These are phyloP conservation scores for Pleurostoma richardsiae DNA, from an alignment of 2,329 filamentous ascomycete species.

Conservation along the genomic window DNA sequence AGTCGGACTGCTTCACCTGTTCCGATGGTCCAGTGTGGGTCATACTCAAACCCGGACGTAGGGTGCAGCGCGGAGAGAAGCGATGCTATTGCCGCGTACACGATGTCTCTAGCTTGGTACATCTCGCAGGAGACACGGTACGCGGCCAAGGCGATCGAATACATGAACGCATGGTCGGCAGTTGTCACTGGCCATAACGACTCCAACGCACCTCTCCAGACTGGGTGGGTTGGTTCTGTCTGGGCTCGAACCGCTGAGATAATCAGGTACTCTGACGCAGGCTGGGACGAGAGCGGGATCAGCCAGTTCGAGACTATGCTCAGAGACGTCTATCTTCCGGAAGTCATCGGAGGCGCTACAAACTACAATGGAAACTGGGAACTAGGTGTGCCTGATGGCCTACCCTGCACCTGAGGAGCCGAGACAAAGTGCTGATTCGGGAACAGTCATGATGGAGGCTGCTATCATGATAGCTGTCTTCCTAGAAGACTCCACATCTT, in stretches of 20 bases:
- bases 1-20: slow-evolving; percentile 1
- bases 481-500: slow-evolving; percentile 11
- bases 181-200: slow-evolving; percentile 15
- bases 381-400: slow-evolving; percentile 3
- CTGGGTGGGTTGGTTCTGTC: slow-evolving; percentile 16
- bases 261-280: slow-evolving; percentile 17
- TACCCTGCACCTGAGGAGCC: too few species aligned
- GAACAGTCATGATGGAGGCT: slow-evolving; percentile 14
- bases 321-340: slow-evolving; percentile 15
- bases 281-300: slow-evolving; percentile 13
- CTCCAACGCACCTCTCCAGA: slow-evolving; percentile 17
- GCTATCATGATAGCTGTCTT: slow-evolving; percentile 16
- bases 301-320: slow-evolving; percentile 15
- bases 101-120: slow-evolving; percentile 17
- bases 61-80: slow-evolving; percentile 16
- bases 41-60: slow-evolving; percentile 13
- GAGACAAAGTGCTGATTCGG: too few species aligned
- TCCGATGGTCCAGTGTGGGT: slow-evolving; percentile 15
- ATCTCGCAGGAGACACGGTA: slow-evolving; percentile 10
- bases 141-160: slow-evolving; percentile 15
- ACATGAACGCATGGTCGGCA: slow-evolving; percentile 17
- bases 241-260: slow-evolving; percentile 19
- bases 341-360: slow-evolving; percentile 9
- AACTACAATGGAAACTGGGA: slow-evolving; percentile 16
- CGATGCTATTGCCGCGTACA: slow-evolving; percentile 18